Evolutionary conservation across 768 basidiomycete genomes (phyloP), one percentile per base, ranked within the genome.

Genomic region (Collybia sordida): DNA sequence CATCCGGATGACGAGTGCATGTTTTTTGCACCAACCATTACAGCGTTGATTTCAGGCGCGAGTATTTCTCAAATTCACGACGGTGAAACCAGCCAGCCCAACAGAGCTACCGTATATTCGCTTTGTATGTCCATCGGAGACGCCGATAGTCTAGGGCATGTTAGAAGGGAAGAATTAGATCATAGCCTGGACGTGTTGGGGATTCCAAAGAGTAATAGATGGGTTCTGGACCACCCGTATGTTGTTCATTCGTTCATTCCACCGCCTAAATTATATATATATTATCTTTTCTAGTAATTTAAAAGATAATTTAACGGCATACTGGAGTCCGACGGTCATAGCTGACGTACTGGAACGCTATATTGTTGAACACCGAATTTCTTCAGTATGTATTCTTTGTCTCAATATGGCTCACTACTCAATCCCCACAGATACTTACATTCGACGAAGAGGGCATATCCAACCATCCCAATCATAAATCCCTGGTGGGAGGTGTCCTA

Each of bases 1-100:
- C 94, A 98, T 63, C 94, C 94, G 2, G 94, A 97, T 63, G 94
- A 98, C 64, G 94, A 97, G 70, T 85, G 84, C 64, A 81, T 95
- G 78, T 98, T 98, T 76, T 98, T 98, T 64, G 84, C 85, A 3
- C 94, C 94, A 0, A 93, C 91, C 0, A 65, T 96, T 12, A 69
- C 86, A 25, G 74, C 79, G 2, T 73, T 94, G 55, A 35, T 22
- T 23, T 45, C 49, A 23, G 38, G 12, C 23, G 15, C 8, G 38
- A 15, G 22, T 21, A 14, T 23, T 17, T 31, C 44, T 48, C 15
- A 43, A 56, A 36, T 23, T 31, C 3, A 6, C 14, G 31, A 31
- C 14, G 9, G 3, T 31, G 31, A 12, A 12, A 31, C 5, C 3
- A 6, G 3, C 9, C 31, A 12, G 31, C 9, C 9, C 9, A 12